phyloP scores from a whole-genome alignment of 352 stramenopile genomes.

The Peronosclerospora sorghi region DNA sequence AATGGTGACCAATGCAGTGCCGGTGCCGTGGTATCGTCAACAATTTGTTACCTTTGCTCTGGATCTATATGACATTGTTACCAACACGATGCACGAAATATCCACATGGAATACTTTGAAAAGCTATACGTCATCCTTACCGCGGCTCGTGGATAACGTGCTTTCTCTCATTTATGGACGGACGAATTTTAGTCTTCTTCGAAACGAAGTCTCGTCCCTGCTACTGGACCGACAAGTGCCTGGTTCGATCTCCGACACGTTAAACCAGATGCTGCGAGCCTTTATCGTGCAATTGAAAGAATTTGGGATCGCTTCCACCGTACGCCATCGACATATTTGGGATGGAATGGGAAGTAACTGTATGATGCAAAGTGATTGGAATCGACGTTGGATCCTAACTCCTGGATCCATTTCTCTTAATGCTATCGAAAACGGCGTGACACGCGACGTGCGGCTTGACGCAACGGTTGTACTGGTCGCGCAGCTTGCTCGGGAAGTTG shows the following conservation, averaged over 20 bases:
- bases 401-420: slow-evolving; percentile 6
- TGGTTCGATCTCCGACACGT: too few species aligned
- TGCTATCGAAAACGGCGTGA: neutral
- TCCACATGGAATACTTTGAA: neutral
- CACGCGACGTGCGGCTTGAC: slow-evolving; percentile 1
- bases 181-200: too few species aligned
- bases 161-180: too few species aligned
- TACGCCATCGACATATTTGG: neutral
- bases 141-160: neutral
- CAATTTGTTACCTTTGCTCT: slow-evolving; percentile 9
- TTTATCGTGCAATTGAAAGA: neutral
- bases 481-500: slow-evolving; percentile 6
- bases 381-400: slow-evolving; percentile 13
- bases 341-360: neutral
- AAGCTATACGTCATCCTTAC: neutral
- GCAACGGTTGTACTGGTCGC: neutral
- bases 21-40: neutral
- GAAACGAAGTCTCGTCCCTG: too few species aligned
- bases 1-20: too few species aligned
- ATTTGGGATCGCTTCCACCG: slow-evolving; percentile 2
- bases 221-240: too few species aligned
- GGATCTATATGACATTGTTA: slow-evolving; percentile 11
- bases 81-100: slow-evolving; percentile 2
- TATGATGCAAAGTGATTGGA: slow-evolving; percentile 7
- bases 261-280: too few species aligned